A percentile compares a stretch with the other conserved stretches of the same genome.
Evolutionary conservation across 257 asterid genomes (phyloP).

Genomic region (Solanum phureja): DNA sequence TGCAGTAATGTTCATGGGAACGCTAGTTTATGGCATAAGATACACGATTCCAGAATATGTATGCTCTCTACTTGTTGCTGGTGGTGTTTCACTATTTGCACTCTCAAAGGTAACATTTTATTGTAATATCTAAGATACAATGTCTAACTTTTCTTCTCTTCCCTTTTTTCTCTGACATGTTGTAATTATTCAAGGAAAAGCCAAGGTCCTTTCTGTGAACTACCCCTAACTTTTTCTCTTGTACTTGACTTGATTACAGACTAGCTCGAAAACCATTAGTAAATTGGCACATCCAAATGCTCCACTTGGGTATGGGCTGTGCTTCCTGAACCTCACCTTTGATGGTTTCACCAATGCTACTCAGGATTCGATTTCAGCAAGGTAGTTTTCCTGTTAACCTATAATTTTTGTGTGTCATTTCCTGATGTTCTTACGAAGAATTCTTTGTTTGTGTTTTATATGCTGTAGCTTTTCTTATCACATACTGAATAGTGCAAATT

Average conservation of each 20-base stretch:
- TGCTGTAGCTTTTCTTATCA: not conserved
- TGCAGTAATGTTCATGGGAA: conserved; percentile 98
- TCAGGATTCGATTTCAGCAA: conserved; percentile 82
- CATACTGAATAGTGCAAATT: not conserved
- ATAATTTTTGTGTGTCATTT: not conserved
- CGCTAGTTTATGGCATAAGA: conserved; percentile 83
- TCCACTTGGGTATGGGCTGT: conserved; percentile 87
- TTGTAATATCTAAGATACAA: not conserved
- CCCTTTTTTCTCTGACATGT: not conserved
- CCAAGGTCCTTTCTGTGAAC: not conserved
- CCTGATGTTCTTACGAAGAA: not conserved
- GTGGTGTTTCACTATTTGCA: conserved; percentile 92
- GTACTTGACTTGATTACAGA: conserved; percentile 31
- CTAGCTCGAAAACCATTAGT: conserved; percentile 88
- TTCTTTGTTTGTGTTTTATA: not conserved
- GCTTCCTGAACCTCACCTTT: conserved; percentile 87
- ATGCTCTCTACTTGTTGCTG: conserved; percentile 92
- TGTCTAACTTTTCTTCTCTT: not conserved
- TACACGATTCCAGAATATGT: conserved; percentile 82
- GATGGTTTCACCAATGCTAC: conserved; percentile 99
- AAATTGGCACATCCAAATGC: conserved; percentile 92
- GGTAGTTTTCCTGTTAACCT: conserved; percentile 25
- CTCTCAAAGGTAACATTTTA: conserved; percentile 59
- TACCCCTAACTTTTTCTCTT: not conserved
- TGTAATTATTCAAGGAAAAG: not conserved